phyloP scores from a whole-genome alignment of 148 eudicot genomes.

The Rhododendron williamsianum region DNA sequence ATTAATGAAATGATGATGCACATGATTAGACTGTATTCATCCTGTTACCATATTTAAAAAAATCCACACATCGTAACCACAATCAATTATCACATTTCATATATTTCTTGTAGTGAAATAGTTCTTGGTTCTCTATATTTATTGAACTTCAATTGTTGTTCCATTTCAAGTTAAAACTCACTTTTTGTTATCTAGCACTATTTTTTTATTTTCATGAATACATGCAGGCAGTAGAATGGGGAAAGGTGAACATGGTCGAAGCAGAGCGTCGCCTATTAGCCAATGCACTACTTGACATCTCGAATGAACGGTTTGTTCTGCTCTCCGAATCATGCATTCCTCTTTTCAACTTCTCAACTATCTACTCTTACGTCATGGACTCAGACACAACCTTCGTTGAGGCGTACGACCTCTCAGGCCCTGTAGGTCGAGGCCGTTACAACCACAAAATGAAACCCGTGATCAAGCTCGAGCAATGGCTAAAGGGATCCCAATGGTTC shows the following conservation, averaged over 20 bases:
- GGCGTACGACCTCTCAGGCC: conserved; percentile 37
- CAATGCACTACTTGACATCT: conserved; percentile 58
- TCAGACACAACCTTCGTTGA: conserved; percentile 45
- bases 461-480: conserved; percentile 50
- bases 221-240: conserved; percentile 65
- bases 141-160: not conserved
- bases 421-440: conserved; percentile 65
- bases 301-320: conserved; percentile 64
- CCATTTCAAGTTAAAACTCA: not conserved
- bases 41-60: no score
- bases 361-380: conserved; percentile 49
- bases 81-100: not conserved
- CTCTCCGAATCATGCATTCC: conserved; percentile 85
- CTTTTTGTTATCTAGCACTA: not conserved
- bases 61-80: not conserved
- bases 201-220: not conserved
- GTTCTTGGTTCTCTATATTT: not conserved
- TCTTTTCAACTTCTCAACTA: conserved; percentile 62
- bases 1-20: no score
- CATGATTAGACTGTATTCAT: no score
- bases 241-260: conserved; percentile 69
- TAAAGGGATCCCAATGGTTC: conserved; percentile 81
- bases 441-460: conserved; percentile 42
- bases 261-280: conserved; percentile 77
- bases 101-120: not conserved